These are phyloP conservation scores for Sesbania bispinosa DNA, from an alignment of 306 rosid species.

Conservation along the genomic window DNA sequence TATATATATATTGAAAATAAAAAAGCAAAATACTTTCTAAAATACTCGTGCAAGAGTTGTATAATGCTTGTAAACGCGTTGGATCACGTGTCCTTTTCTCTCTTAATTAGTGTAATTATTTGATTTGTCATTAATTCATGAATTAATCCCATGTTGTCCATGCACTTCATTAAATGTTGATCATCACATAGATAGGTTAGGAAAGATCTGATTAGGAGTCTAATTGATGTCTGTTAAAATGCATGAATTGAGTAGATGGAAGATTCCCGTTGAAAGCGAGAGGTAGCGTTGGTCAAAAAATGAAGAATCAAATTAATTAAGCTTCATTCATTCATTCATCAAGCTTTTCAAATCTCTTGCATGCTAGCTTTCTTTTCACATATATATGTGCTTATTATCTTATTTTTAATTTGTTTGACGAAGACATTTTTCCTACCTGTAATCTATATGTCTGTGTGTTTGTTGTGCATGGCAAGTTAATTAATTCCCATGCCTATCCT, in stretches of 20 bases:
- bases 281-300: background rate
- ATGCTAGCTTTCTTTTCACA: slow-evolving; percentile 21
- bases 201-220: slow-evolving; percentile 3
- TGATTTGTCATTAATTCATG: background rate
- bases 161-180: background rate
- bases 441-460: background rate
- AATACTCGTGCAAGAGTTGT: background rate
- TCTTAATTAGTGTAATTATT: too few species aligned
- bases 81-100: background rate
- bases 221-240: background rate
- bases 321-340: background rate
- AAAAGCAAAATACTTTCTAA: background rate
- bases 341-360: slow-evolving; percentile 3
- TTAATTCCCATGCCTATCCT: too few species aligned
- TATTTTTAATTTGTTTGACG: background rate
- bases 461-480: too few species aligned
- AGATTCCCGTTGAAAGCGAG: slow-evolving; percentile 31
- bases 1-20: background rate
- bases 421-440: slow-evolving; percentile 3
- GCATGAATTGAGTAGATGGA: slow-evolving; percentile 25
- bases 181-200: background rate
- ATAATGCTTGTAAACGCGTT: background rate
- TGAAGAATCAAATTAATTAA: background rate
- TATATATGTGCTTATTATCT: background rate
- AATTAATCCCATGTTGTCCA: too few species aligned